Percentiles rank a stretch among this genome's conserved stretches.
These are phyloP conservation scores for Vitis amurensis DNA, from an alignment of 164 flowering plant species.

Conservation along the genomic window DNA sequence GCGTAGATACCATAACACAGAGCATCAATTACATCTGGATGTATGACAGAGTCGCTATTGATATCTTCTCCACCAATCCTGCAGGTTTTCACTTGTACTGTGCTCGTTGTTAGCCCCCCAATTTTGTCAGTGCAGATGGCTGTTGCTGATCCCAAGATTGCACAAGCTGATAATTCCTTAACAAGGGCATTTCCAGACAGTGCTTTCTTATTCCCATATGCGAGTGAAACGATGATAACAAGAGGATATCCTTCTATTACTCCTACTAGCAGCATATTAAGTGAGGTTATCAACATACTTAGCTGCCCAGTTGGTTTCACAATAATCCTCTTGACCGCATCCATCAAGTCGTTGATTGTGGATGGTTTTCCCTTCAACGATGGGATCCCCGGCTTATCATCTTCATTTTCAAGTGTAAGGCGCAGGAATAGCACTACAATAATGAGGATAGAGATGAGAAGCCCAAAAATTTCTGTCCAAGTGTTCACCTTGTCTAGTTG, in stretches of 20 bases:
- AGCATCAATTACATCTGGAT: slow-evolving; percentile 8
- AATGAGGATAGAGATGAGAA: slow-evolving; percentile 6
- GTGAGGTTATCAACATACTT: slow-evolving; percentile 7
- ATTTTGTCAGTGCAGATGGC: slow-evolving; percentile 16
- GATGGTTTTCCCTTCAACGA: slow-evolving; percentile 13
- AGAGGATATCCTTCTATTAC: slow-evolving; percentile 14
- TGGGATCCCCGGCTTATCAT: slow-evolving; percentile 10
- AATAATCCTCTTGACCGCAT: slow-evolving; percentile 13
- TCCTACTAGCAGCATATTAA: slow-evolving; percentile 16
- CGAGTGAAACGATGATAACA: slow-evolving; percentile 5
- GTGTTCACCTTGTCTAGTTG: background rate
- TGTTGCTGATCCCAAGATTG: slow-evolving; percentile 11
- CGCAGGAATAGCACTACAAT: slow-evolving; percentile 20
- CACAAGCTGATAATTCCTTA: background rate
- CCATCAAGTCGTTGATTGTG: slow-evolving; percentile 4
- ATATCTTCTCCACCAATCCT: slow-evolving; percentile 11
- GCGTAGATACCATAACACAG: slow-evolving; percentile 15
- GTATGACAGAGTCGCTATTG: background rate
- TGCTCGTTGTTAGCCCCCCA: slow-evolving; percentile 4
- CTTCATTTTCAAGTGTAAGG: slow-evolving; percentile 5
- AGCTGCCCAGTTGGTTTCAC: slow-evolving; percentile 9
- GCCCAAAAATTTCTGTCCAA: slow-evolving; percentile 1
- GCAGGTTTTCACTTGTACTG: slow-evolving; percentile 7
- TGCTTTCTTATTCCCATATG: slow-evolving; percentile 2
- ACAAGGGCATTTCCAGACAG: slow-evolving; percentile 7